Evolutionary conservation across 2,329 filamentous ascomycete genomes (phyloP).

Genomic region (Penicillium sp.): DNA sequence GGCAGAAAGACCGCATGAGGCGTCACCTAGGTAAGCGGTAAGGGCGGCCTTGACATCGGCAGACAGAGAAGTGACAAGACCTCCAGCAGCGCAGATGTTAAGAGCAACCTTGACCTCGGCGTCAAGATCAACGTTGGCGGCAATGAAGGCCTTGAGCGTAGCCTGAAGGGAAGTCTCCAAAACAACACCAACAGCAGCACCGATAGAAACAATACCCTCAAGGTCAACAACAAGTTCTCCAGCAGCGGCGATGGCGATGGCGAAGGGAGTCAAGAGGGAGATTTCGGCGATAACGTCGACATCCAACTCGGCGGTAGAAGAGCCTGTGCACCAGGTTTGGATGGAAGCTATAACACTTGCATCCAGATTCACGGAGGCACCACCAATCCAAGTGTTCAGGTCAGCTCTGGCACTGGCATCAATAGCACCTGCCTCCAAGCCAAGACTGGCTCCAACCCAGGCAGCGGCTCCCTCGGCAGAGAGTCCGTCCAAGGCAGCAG

Average conservation of each 20-base stretch:
- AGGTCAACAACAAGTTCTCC: conserved; percentile 33
- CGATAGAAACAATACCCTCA: conserved; percentile 30
- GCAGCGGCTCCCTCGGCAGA: conserved; percentile 32
- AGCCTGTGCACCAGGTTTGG: conserved; percentile 30
- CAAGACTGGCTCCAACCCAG: conserved; percentile 32
- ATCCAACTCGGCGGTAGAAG: conserved; percentile 21
- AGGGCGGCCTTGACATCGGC: conserved; percentile 31
- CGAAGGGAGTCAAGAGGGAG: conserved; percentile 31
- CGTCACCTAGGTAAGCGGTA: conserved; percentile 26
- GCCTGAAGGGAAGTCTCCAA: conserved; percentile 27
- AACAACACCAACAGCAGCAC: conserved; percentile 27
- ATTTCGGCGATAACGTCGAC: conserved; percentile 28
- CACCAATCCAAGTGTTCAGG: conserved; percentile 27
- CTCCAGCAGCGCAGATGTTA: conserved; percentile 30
- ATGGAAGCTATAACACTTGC: conserved; percentile 26
- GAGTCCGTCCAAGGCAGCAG: conserved; percentile 24
- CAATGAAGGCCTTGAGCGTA: conserved; percentile 27
- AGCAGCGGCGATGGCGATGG: conserved; percentile 32
- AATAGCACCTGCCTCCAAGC: conserved; percentile 28
- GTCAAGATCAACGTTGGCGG: conserved; percentile 22
- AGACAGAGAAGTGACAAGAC: conserved; percentile 26
- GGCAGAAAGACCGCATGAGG: conserved; percentile 25
- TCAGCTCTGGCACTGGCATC: conserved; percentile 25
- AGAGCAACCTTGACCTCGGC: conserved; percentile 30
- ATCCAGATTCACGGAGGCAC: conserved; percentile 22